phyloP scores from a whole-genome alignment of 306 rosid genomes.

The Fagus sylvatica region DNA sequence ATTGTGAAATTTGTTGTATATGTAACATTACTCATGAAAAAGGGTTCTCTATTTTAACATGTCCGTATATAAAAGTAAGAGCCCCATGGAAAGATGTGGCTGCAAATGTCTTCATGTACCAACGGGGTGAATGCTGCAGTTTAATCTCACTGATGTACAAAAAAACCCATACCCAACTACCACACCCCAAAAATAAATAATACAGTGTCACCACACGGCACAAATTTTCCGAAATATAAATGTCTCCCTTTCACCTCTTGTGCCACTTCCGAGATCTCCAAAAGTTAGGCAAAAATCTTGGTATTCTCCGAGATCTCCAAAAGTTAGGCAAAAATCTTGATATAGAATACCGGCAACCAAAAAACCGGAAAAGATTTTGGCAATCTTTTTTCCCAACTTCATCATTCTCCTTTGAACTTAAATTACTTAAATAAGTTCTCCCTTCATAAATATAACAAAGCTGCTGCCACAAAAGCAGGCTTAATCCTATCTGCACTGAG shows the following conservation, averaged over 20 bases:
- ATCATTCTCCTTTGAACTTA: constrained; percentile 46
- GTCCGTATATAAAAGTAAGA: neutral
- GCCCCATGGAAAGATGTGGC: neutral
- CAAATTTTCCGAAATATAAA: constrained; percentile 13
- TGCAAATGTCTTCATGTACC: neutral
- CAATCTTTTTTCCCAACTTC: constrained; percentile 66
- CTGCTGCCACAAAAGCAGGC: constrained; percentile 90
- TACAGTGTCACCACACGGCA: neutral
- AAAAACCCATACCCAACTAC: too few relatives aligned
- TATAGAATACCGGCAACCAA: constrained; percentile 58
- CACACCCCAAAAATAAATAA: neutral
- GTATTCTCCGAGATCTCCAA: constrained; percentile 32
- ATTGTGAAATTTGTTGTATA: too few relatives aligned
- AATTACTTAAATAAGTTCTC: constrained; percentile 62
- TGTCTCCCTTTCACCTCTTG: constrained; percentile 30
- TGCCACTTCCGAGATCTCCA: constrained; percentile 54
- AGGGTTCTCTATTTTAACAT: neutral
- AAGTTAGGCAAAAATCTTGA: constrained; percentile 60
- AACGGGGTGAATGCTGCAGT: neutral
- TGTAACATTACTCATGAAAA: neutral
- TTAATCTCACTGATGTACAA: neutral
- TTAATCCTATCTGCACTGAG: constrained; percentile 70
- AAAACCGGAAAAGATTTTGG: constrained; percentile 73
- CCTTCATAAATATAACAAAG: constrained; percentile 76
- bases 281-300: constrained; percentile 59